These are phyloP conservation scores for Thielaviopsis populi DNA, from an alignment of 2,329 filamentous ascomycete genomes.

Conservation along the genomic window DNA sequence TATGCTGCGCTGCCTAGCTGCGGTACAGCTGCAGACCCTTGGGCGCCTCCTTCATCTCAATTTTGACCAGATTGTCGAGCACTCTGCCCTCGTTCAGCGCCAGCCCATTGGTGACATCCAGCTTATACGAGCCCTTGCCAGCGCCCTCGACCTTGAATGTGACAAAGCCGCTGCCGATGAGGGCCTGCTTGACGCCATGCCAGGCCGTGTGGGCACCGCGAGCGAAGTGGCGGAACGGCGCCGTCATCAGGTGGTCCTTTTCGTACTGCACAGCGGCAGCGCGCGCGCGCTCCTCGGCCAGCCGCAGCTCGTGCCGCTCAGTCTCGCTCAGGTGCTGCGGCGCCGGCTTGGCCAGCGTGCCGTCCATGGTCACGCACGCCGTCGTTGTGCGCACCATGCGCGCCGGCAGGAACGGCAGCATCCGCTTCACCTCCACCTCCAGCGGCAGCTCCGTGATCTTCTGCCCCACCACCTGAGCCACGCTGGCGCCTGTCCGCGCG, in stretches of 20 bases:
- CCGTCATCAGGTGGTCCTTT: constrained; percentile 40
- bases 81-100: constrained; percentile 44
- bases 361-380: constrained; percentile 25
- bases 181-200: constrained; percentile 32
- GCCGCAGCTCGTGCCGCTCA: constrained; percentile 22
- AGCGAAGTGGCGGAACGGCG: constrained; percentile 38
- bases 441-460: constrained; percentile 29
- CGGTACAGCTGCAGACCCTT: constrained; percentile 14
- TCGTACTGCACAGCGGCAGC: constrained; percentile 35
- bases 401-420: constrained; percentile 33
- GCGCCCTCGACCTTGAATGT: constrained; percentile 28
- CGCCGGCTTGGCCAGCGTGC: constrained; percentile 27
- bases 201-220: constrained; percentile 30
- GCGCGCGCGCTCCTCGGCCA: constrained; percentile 26
- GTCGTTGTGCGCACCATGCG: constrained; percentile 28
- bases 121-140: constrained; percentile 36
- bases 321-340: constrained; percentile 27
- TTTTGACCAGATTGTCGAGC: constrained; percentile 37
- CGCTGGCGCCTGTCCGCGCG: constrained; percentile 13
- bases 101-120: constrained; percentile 43
- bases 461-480: constrained; percentile 18
- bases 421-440: constrained; percentile 37
- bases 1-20: background rate
- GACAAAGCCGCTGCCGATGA: constrained; percentile 43
- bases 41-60: constrained; percentile 9